Evolutionary conservation across 169 alveolate species (phyloP).

Genomic region (Cyclospora cayetanensis): DNA sequence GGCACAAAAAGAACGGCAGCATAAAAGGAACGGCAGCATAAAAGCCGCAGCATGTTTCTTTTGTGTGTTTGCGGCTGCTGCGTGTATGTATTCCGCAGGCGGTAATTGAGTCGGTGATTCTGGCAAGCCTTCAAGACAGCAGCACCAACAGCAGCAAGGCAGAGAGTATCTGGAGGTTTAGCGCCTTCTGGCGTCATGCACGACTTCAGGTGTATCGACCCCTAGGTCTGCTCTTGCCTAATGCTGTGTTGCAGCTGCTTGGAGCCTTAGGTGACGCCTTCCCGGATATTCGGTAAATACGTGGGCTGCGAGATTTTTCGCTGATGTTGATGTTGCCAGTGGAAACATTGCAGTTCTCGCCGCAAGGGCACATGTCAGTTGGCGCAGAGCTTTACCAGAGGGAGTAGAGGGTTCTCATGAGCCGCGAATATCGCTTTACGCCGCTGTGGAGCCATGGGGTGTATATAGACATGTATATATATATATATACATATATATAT

Average conservation of each 20-base stretch:
- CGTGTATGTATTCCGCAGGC: background rate
- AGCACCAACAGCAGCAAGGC: slow-evolving; percentile 38
- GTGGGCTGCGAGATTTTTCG: no score
- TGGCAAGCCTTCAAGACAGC: slow-evolving; percentile 13
- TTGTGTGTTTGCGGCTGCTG: background rate
- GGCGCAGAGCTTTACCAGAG: no score
- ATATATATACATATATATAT: background rate
- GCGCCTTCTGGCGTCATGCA: slow-evolving; percentile 48
- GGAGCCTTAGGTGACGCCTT: background rate
- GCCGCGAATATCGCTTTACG: no score
- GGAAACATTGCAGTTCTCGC: no score
- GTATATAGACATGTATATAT: background rate
- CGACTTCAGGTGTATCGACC: slow-evolving; percentile 25
- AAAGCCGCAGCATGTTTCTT: no score
- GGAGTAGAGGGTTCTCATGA: no score
- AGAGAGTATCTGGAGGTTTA: slow-evolving; percentile 23
- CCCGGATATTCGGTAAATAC: slow-evolving; percentile 4
- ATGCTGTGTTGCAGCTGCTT: slow-evolving; percentile 30
- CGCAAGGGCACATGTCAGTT: no score
- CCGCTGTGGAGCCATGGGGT: no score
- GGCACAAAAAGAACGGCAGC: no score
- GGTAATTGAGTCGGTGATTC: background rate
- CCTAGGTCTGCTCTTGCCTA: slow-evolving; percentile 9
- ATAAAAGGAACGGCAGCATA: no score
- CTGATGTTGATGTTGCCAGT: background rate